Conservation (phyloP, 1,139 yeast genomes). For the Sugiyamaella castrensis region DNA sequence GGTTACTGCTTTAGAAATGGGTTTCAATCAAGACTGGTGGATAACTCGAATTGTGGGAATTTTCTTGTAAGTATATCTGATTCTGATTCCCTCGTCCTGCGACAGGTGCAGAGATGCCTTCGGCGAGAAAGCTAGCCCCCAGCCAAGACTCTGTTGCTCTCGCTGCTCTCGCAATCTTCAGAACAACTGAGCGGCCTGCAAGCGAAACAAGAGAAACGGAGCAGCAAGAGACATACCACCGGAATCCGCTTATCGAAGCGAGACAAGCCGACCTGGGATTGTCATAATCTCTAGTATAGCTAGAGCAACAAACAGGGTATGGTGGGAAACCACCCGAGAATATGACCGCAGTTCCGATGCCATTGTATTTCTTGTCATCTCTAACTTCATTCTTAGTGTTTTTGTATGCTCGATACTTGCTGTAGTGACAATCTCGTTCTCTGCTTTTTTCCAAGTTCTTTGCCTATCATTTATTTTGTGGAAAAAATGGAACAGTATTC, state of each 20-base stretch:
- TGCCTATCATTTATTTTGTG: conserved; percentile 24
- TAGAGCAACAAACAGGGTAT: no score
- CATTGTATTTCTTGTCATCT: not conserved
- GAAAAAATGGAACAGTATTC: conserved; percentile 23
- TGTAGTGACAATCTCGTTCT: conserved; percentile 20
- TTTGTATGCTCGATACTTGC: conserved; percentile 10
- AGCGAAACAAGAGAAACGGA: no score
- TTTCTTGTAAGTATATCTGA: conserved; percentile 4
- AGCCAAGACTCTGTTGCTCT: no score
- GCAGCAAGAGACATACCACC: no score
- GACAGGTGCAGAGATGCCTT: not conserved
- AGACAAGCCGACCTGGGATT: not conserved
- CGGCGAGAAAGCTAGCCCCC: not conserved
- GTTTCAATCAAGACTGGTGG: conserved; percentile 12
- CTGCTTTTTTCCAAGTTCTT: conserved; percentile 25
- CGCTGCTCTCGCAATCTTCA: no score
- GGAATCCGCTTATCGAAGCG: no score
- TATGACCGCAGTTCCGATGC: no score
- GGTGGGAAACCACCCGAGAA: no score
- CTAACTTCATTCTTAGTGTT: conserved; percentile 7
- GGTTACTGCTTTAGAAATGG: conserved; percentile 8
- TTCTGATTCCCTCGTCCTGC: not conserved
- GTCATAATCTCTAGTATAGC: no score
- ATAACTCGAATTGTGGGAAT: conserved; percentile 5
- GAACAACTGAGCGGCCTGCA: no score